Conservation (phyloP, 2,329 filamentous ascomycete genomes). For the Aureobasidium sp. region DNA sequence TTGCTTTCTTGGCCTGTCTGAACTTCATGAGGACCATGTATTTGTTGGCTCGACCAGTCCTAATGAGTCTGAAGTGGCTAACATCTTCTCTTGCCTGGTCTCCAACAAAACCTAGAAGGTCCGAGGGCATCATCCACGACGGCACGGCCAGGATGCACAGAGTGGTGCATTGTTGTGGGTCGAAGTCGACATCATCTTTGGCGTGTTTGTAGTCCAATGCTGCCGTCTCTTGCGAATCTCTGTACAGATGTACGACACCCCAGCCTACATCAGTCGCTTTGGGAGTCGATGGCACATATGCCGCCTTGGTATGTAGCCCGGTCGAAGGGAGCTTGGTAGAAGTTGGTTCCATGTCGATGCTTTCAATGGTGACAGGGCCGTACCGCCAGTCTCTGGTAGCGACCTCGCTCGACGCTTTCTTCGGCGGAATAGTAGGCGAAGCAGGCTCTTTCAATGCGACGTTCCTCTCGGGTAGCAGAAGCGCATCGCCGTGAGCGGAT, state of each 20-base stretch:
- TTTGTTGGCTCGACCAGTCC: constrained; percentile 78
- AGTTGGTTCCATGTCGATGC: constrained; percentile 60
- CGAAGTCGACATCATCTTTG: constrained; percentile 25
- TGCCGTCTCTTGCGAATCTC: constrained; percentile 68
- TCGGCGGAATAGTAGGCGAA: constrained; percentile 25
- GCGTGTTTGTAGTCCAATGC: constrained; percentile 37
- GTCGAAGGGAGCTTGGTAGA: constrained; percentile 43
- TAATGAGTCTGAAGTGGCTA: constrained; percentile 88
- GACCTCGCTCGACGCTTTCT: constrained; percentile 37
- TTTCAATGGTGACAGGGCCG: constrained; percentile 67
- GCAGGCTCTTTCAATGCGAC: constrained; percentile 28
- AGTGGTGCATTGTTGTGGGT: constrained; percentile 67
- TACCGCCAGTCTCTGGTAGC: constrained; percentile 70
- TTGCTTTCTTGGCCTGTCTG: constrained; percentile 63
- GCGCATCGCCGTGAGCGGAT: constrained; percentile 26
- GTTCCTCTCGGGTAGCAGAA: constrained; percentile 28
- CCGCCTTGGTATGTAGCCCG: constrained; percentile 74
- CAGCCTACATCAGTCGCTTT: constrained; percentile 73
- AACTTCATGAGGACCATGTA: constrained; percentile 98
- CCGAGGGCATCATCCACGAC: constrained; percentile 82
- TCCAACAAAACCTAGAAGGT: constrained; percentile 86
- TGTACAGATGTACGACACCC: constrained; percentile 90
- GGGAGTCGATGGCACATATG: constrained; percentile 62
- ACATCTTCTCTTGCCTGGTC: constrained; percentile 79
- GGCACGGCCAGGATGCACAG: constrained; percentile 92